Base-by-base conservation (phyloP, 2,329 filamentous ascomycete species). In the Aaosphaeria arxii region DNA sequence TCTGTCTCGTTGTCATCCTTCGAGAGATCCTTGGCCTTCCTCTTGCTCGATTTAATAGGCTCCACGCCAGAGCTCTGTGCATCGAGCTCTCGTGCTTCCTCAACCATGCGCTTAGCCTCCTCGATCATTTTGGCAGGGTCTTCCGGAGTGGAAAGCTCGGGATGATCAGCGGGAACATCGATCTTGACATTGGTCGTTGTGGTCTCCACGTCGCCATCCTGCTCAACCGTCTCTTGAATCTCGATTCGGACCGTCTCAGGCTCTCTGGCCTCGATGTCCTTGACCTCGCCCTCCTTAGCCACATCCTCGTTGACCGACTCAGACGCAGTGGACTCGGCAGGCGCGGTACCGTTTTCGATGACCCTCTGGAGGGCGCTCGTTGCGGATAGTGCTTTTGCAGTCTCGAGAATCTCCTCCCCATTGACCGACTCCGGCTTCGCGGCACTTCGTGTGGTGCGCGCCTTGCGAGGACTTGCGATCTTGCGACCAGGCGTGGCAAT, bases 61-160 rank as follows among this genome's bases (percentile, higher is more conserved):
- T 56, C 55, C 3, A 46, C 43, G 24, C 50, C 44, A 9, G 33
- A 36, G 29, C 57, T 57, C 30, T 49, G 48, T 29, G 58, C 53
- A 11, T 47, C 62, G n/a, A 63, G 66, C 13, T 77, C 73, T 7
- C 76, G 72, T 31, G 85, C 85, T 55, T 84, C 84, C 53, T 87
- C 81, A 5, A 96, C 91, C 89, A 96, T 96, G 57, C 86, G 83
- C 73, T 87, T 90, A 31, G 94, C 94, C 62, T 89, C 85, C 30
- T 85, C 85, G 50, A 97, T 86, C 87, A 96, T 91, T 47, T 85
- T 82, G 48, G 87, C 81, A 1, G 91, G 86, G 60, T 94, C 88
- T 54, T 91, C 87, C 0, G 89, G 84, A 9, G 85, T 82, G 0
- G 88, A 86, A 6, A 91, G 78, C 51, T 89, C 83, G 1, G 83